Conservation (phyloP, 164 flowering plant genomes). For the Dillenia turbinata region DNA sequence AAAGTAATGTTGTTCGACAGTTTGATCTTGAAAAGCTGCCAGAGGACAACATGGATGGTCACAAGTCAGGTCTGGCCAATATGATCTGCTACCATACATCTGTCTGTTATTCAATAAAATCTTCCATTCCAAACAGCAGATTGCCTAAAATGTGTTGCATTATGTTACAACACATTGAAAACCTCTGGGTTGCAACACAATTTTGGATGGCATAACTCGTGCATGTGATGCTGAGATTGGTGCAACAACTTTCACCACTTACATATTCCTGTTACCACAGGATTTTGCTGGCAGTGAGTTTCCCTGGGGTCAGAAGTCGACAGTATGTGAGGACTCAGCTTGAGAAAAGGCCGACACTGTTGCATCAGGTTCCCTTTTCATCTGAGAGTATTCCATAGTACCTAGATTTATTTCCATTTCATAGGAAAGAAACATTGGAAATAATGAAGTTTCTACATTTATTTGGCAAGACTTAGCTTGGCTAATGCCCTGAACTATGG, state of each 20-base stretch:
- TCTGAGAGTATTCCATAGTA: conserved; percentile 4
- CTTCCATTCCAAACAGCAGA: conserved; percentile 4
- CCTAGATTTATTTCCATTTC: no score
- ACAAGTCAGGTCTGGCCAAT: conserved; percentile 6
- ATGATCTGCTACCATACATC: neutral
- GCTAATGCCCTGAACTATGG: no score
- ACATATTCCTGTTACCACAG: conserved; percentile 2
- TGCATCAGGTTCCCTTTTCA: conserved; percentile 13
- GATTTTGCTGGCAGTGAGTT: conserved; percentile 1
- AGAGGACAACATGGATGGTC: conserved; percentile 21
- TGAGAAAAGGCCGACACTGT: neutral
- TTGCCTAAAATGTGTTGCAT: neutral
- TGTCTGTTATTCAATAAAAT: conserved; percentile 2
- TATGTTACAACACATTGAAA: conserved; percentile 9
- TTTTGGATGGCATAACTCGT: conserved; percentile 5
- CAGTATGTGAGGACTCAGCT: conserved; percentile 1
- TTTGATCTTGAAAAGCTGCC: conserved; percentile 29
- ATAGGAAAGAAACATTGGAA: no score
- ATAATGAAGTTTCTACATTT: no score
- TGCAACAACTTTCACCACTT: conserved; percentile 1
- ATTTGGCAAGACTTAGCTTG: no score
- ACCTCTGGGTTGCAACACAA: neutral
- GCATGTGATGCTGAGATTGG: conserved; percentile 4
- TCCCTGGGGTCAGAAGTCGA: neutral
- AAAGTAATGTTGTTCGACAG: conserved; percentile 7